phyloP scores from a whole-genome alignment of 2,329 filamentous ascomycete species.

The Xylaria sp. region DNA sequence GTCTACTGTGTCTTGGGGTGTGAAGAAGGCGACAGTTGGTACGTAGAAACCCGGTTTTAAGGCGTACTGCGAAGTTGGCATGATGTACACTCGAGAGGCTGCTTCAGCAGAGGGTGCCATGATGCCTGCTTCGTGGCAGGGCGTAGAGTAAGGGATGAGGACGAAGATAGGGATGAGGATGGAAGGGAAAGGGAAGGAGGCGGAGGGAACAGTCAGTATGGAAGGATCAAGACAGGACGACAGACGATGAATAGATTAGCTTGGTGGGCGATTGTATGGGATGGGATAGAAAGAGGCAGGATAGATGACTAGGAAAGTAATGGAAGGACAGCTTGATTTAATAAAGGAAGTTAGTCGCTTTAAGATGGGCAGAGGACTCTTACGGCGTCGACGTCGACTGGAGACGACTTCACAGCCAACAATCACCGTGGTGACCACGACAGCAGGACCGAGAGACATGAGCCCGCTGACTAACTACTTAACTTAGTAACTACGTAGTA shows the following conservation, averaged over 20 bases:
- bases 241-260: background rate
- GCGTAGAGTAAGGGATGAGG: background rate
- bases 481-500: too few species aligned
- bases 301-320: conserved; percentile 1
- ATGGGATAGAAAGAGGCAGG: background rate
- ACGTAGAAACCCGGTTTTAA: conserved; percentile 61
- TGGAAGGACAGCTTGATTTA: conserved; percentile 7
- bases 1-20: conserved; percentile 61
- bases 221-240: background rate
- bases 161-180: background rate
- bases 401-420: conserved; percentile 1
- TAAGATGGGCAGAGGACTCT: background rate
- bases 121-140: conserved; percentile 1
- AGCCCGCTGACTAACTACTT: conserved; percentile 11
- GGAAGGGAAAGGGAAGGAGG: background rate
- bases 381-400: background rate
- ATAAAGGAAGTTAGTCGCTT: conserved; percentile 11
- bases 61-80: conserved; percentile 10
- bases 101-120: conserved; percentile 27
- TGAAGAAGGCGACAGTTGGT: conserved; percentile 66
- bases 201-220: background rate
- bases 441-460: background rate
- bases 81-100: conserved; percentile 12
- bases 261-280: background rate
- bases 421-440: background rate